Conservation (phyloP, 768 basidiomycete species). For the Brasilioporus rufonigricans region DNA sequence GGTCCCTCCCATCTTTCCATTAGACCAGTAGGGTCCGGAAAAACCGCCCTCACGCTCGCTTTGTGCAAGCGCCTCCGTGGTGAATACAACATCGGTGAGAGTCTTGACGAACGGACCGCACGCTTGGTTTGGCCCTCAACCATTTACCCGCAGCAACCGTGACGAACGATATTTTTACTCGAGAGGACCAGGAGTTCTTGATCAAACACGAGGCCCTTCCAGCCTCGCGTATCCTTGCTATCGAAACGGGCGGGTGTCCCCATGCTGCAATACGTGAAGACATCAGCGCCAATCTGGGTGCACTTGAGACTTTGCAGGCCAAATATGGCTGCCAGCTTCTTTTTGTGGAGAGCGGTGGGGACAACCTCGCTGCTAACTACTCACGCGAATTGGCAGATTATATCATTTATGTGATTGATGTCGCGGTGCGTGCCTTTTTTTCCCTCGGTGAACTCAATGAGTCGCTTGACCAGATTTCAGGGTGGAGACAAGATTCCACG, state of each 20-base stretch:
- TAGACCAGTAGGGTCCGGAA: constrained; percentile 97
- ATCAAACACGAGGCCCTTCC: constrained; percentile 91
- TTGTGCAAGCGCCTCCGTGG: constrained; percentile 79
- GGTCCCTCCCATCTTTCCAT: background rate
- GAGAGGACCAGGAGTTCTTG: constrained; percentile 96
- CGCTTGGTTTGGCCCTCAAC: constrained; percentile 5
- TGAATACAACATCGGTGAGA: constrained; percentile 87
- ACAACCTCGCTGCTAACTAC: constrained; percentile 97
- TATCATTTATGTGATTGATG: constrained; percentile 92
- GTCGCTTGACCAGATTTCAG: constrained; percentile 35
- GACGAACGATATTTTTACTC: constrained; percentile 99
- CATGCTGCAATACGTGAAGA: constrained; percentile 99
- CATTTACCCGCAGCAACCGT: constrained; percentile 65
- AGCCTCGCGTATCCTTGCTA: constrained; percentile 82
- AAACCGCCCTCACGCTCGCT: constrained; percentile 91
- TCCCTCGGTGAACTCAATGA: background rate
- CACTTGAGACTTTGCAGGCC: constrained; percentile 90
- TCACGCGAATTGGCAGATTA: constrained; percentile 96
- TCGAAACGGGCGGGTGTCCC: constrained; percentile 97
- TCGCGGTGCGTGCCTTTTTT: constrained; percentile 51
- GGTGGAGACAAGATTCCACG: constrained; percentile 98
- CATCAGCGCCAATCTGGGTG: constrained; percentile 95
- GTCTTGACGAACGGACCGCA: background rate
- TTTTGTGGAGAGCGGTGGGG: constrained; percentile 95
- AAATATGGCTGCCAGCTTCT: constrained; percentile 88